Base-by-base conservation (phyloP, 2,329 filamentous ascomycete species). In the Aspergillus ochraceus region DNA sequence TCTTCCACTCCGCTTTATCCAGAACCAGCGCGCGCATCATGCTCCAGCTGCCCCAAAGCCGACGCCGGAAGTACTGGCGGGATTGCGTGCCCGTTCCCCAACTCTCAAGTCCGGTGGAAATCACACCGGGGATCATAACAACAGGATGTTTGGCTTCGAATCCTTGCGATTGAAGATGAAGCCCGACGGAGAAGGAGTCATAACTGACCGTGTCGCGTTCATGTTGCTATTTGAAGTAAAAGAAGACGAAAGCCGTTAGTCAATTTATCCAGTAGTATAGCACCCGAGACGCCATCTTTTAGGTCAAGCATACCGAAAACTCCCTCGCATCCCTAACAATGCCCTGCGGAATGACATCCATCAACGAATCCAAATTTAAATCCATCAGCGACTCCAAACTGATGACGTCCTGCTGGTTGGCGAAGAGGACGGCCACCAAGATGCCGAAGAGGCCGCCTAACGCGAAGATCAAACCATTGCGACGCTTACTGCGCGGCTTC, bases 101-200 rank as follows among this genome's bases (percentile, higher is more conserved):
- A 52, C 92, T 97, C 77, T 99, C 95, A 24, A 99, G 84, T 1
- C 95, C 95, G 0, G 95, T 98, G 0, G 95, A 98, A 67, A 99
- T 99, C 60, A 99, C 95, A 4, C 95, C 95, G 0, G 95, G 95
- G 10, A 99, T 88, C 94, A 99, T 98, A 64, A 99, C 90, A 62
- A 99, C 88, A 1, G 95, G 92, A 69, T 97, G 92, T 60, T 90
- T 84, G 17, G 91, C 94, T 52, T 84, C 76, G 19, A 98, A 83
- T 1, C 96, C 96, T 74, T 97, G 90, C 4, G 88, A 80, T 45
- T 88, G 88, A 20, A 93, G 89, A 70, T 96, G 90, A 30, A 95
- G 79, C 5, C 95, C 96, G 51, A 98, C 90, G 1, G 92, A 87
- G 72, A 99, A 99, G 6, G 93, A 91, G 79, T 99, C 95, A 77